Evolutionary conservation across 2,329 filamentous ascomycete genomes (phyloP).

Genomic region (Colletotrichum acutatum): DNA sequence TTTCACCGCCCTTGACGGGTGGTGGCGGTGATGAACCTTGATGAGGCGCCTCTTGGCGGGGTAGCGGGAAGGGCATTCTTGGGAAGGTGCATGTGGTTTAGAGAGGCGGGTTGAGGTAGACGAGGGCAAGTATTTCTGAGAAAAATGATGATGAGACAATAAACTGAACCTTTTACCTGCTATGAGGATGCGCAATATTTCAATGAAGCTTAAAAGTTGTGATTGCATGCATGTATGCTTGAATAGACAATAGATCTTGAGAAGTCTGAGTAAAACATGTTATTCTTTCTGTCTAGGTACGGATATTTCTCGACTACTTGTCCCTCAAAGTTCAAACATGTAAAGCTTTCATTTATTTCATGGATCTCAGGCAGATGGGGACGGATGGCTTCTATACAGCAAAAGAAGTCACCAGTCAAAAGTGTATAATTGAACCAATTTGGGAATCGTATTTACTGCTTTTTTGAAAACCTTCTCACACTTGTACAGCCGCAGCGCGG

Average conservation of each 20-base stretch:
- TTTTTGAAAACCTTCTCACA: neutral
- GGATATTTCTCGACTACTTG: too few relatives aligned
- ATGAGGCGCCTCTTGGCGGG: conserved; percentile 7
- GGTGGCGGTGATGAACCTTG: neutral
- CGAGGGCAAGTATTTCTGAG: neutral
- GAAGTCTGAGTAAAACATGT: too few relatives aligned
- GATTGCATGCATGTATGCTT: too few relatives aligned
- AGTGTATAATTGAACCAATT: neutral
- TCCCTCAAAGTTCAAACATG: too few relatives aligned
- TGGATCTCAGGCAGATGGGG: too few relatives aligned
- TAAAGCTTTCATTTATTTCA: too few relatives aligned
- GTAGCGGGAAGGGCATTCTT: neutral
- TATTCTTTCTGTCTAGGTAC: too few relatives aligned
- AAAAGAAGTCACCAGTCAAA: neutral
- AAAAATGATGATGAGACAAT: conserved; percentile 5
- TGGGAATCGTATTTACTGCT: conserved; percentile 23
- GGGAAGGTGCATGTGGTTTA: neutral
- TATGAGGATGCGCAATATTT: conserved; percentile 11
- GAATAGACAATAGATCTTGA: too few relatives aligned
- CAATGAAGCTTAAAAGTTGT: too few relatives aligned
- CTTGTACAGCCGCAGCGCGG: neutral
- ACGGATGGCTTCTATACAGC: too few relatives aligned
- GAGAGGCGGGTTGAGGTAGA: neutral
- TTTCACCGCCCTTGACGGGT: conserved; percentile 14
- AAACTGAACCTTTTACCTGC: neutral